Evolutionary conservation across 1,284 basidiomycete genomes (phyloP), one percentile per base, ranked within the genome.

Genomic region (Salmacisia buchloeana): DNA sequence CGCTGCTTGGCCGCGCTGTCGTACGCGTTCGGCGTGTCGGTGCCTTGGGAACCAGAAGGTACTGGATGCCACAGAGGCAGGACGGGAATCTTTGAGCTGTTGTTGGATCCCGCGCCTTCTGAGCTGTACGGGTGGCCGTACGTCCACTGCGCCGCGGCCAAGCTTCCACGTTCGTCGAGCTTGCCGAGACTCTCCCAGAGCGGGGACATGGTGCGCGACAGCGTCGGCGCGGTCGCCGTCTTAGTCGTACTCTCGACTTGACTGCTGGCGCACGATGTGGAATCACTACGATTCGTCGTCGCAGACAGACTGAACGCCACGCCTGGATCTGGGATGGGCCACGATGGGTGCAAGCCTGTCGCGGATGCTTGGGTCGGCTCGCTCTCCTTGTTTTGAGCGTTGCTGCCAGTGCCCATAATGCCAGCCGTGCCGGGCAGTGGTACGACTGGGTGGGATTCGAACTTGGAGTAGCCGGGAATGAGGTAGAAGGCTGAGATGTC

Each of bases 101-200:
- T 15, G 1, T 63, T 62, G 6, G 38, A n/a, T 0, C 67, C 63
- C 18, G 58, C 54, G 3, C 72, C 73, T 0, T 57, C 27, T 2
- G 60, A 27, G 46, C 65, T 70, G 64, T 79, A 79, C 13, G 77
- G 77, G 39, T 78, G 70, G 1, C 77, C 77, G 56, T 79, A 79
- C 2, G 58, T 60, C 77, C 77, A 79, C 1, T 57, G 63, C 38
- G 3, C 15, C 18, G 29, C 43, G 29, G 43, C 27, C 15, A 54
- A 31, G 27, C 49, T 54, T 5, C 25, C 49, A 13, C 29, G 10
- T 33, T 54, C 49, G 49, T 54, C 49, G 25, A 54, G 27, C 10
- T 54, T 54, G 29, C 49, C 49, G 15, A 54, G 49, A 18, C 34
- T 54, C 29, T 54, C 49, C 49, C 49, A 54, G 1, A 54, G 49